phyloP scores from a whole-genome alignment of 345 rosid genomes.

The Eucalyptus decipiens region DNA sequence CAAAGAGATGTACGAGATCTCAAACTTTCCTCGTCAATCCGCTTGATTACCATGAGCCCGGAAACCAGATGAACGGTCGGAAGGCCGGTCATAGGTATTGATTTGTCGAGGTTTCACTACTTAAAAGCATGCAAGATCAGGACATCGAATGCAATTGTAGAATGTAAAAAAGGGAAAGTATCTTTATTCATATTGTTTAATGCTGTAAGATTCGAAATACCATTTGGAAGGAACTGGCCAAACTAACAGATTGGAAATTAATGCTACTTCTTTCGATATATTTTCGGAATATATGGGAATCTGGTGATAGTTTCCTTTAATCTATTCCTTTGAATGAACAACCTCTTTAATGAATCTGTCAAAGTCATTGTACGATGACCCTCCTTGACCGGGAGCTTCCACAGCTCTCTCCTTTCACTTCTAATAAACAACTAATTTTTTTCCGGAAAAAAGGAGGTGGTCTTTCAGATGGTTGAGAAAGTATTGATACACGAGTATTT shows the following conservation, averaged over 20 bases:
- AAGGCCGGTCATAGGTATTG: slow-evolving; percentile 7
- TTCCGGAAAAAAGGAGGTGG: too few relatives aligned
- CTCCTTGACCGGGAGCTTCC: slow-evolving; percentile 1
- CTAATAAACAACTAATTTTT: too few relatives aligned
- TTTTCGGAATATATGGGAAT: background rate
- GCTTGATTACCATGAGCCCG: background rate
- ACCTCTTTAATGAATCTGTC: slow-evolving; percentile 1
- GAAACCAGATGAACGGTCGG: background rate
- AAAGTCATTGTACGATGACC: slow-evolving; percentile 1
- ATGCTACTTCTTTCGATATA: background rate
- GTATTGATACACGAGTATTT: too few relatives aligned
- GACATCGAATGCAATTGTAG: background rate
- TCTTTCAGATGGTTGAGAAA: too few relatives aligned
- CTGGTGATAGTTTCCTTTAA: background rate
- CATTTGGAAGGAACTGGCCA: background rate
- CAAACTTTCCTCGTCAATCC: background rate
- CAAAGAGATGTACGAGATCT: background rate
- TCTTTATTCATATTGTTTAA: background rate
- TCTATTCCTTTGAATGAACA: background rate
- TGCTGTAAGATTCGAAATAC: background rate
- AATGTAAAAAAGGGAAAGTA: background rate
- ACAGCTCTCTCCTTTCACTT: slow-evolving; percentile 11
- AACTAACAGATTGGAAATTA: background rate
- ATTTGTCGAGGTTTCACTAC: background rate
- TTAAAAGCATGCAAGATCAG: background rate